phyloP scores from a whole-genome alignment of 2,329 filamentous ascomycete genomes.

The Colletotrichum lupini region DNA sequence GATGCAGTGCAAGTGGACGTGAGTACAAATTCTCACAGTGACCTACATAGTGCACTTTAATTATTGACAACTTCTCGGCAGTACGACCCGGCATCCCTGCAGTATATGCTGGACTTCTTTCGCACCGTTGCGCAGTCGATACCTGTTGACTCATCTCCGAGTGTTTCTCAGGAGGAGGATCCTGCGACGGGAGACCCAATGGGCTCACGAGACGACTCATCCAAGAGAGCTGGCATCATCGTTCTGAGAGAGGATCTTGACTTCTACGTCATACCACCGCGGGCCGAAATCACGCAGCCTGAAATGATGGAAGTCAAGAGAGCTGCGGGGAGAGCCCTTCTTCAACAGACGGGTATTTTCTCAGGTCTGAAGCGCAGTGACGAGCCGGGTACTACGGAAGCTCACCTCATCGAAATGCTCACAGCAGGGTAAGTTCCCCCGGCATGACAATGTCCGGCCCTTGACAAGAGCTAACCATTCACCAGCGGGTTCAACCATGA shows the following conservation, averaged over 20 bases:
- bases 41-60: not conserved
- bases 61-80: slow-evolving; percentile 52
- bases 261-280: slow-evolving; percentile 95
- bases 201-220: slow-evolving; percentile 78
- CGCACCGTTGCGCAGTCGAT: slow-evolving; percentile 97
- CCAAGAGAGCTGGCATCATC: slow-evolving; percentile 95
- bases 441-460: not conserved
- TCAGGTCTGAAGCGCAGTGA: slow-evolving; percentile 95
- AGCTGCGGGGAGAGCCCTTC: slow-evolving; percentile 85
- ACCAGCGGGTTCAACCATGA: slow-evolving; percentile 93
- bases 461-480: slow-evolving; percentile 29
- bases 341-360: slow-evolving; percentile 94
- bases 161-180: slow-evolving; percentile 71
- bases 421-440: slow-evolving; percentile 87
- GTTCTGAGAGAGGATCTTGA: slow-evolving; percentile 95
- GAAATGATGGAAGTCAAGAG: slow-evolving; percentile 98
- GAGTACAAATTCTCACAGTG: slow-evolving; percentile 57
- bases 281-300: slow-evolving; percentile 81
- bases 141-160: slow-evolving; percentile 77
- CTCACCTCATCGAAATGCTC: slow-evolving; percentile 98
- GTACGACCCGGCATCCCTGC: slow-evolving; percentile 96
- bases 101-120: slow-evolving; percentile 99
- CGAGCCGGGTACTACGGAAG: slow-evolving; percentile 95
- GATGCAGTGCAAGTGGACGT: slow-evolving; percentile 98
- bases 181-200: slow-evolving; percentile 77